Evolutionary conservation across 192 early-diverging fungal species (phyloP), one percentile per base, ranked within the genome.

Genomic region (Martensiomyces pterosporus): DNA sequence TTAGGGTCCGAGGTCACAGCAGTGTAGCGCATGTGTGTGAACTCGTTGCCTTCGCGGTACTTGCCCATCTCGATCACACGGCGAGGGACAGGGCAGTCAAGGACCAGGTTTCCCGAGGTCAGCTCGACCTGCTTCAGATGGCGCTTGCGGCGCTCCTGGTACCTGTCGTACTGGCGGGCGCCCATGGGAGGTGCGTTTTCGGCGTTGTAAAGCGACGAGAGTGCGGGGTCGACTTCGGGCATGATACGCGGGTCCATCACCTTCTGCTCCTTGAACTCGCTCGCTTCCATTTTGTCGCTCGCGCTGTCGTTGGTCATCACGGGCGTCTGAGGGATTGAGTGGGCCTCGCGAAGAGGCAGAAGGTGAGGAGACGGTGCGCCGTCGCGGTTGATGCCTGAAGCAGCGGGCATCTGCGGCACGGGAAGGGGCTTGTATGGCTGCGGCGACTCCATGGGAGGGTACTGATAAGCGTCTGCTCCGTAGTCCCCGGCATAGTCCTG

Each of bases 21-120:
- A 0, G 94, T 98, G 76, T 99, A 99, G 19, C 94, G 81, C 80
- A 94, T 83, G 57, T 94, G 83, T 13, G 90, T 91, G 43, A 92
- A 93, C 72, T 97, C 94, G 40, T 86, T 78, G 24, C 77, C 82
- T 0, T 81, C 69, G 21, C 65, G 47, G 27, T 52, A 65, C 40
- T 77, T 67, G 42, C 81, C 76, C 4, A 57, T 49, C 14, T 66
- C 47, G 15, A 87, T 63, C 23, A 84, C 76, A 19, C 76, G 69
- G 4, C 50, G 49, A 4, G 87, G 85, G 6, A 87, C 83, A 14
- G 82, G 83, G 43, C 82, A 81, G 63, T 90, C 85, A 6, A 90
- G 59, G 5, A 90, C 80, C 38, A 90, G 62, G 60, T 89, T 85
- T 34, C 85, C 85, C 0, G 78, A 59, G 6, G 80, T 86, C 45